Evolutionary conservation across 129 eudicot genomes (phyloP), one percentile per base, ranked within the genome.

Genomic region (Scalesia atractyloides): DNA sequence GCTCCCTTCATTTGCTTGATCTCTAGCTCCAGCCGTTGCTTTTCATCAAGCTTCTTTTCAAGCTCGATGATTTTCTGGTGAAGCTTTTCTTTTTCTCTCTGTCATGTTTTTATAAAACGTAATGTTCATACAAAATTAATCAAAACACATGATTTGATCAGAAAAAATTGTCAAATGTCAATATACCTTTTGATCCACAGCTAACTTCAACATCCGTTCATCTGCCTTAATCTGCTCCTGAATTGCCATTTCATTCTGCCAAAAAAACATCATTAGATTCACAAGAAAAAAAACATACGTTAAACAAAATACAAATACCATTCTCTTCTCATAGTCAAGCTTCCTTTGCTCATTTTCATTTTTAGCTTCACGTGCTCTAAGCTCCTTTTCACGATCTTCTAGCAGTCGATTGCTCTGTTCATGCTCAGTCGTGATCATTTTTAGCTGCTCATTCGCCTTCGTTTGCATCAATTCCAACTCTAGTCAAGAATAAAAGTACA

Each of bases 161-260:
- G 44, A 53, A 18, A 68, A 69, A 9, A 5, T 43, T 16, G 44
- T 19, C 47, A 43, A 68, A 24, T 16, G 44, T 19, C 33, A 26
- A 68, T 18, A 58, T 47, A 76, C 81, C 81, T 76, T 73, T 15
- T 76, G 61, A 34, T 74, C 78, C 9, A 49, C 78, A 20, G 62
- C 72, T 41, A 89, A 80, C 63, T 81, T 81, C 79, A 83, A 64
- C 84, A 89, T 37, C 14, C 79, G 84, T 54, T 89, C 87, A 51
- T 76, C 84, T 66, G 89, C 96, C 69, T 76, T 83, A 63, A 46
- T 76, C 68, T 86, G 89, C 79, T 86, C 89, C 78, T 70, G 44
- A 30, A 81, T 76, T 43, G 91, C 89, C 80, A 33, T 44, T 72
- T 83, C 87, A 77, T 89, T 89, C 96, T 89, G 81, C 76, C 69